phyloP scores from a whole-genome alignment of 768 basidiomycete species.

The Suillus subaureus region DNA sequence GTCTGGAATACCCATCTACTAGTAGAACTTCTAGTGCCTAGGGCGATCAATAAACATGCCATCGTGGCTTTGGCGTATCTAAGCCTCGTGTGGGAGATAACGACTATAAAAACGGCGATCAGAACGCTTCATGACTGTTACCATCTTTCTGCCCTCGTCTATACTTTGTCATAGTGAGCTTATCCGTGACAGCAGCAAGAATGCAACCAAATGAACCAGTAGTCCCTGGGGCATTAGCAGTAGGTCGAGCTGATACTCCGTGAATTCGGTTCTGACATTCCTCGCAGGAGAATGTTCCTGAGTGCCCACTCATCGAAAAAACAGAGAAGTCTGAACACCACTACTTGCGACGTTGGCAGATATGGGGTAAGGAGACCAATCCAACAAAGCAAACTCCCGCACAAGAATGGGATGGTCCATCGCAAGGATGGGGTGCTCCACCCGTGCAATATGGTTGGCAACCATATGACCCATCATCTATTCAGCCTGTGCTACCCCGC shows the following conservation, averaged over 20 bases:
- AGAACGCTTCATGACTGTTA: not conserved
- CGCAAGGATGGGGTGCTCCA: not conserved
- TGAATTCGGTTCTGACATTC: not conserved
- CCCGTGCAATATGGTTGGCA: constrained; percentile 10
- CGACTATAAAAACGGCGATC: constrained; percentile 2
- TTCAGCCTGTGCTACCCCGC: constrained; percentile 12
- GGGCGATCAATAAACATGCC: not conserved
- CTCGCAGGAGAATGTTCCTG: not conserved
- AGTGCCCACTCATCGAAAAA: not conserved
- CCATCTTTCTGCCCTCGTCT: not conserved
- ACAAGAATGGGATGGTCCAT: not conserved
- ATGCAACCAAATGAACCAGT: constrained; percentile 1
- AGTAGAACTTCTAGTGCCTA: not conserved
- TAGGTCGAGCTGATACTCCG: not conserved
- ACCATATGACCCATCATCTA: constrained; percentile 20
- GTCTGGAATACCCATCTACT: not conserved
- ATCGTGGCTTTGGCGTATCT: not conserved
- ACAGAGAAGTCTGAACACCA: constrained; percentile 11
- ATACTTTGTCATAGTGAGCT: not conserved
- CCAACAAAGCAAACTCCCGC: not conserved
- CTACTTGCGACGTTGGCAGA: constrained; percentile 11
- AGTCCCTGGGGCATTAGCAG: constrained; percentile 3
- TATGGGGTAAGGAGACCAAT: not conserved
- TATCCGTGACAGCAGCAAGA: not conserved
- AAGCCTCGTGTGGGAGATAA: not conserved